Evolutionary conservation across 2,329 filamentous ascomycete species (phyloP), one percentile per base, ranked within the genome.

Genomic region (Sordariomycetes sp.): DNA sequence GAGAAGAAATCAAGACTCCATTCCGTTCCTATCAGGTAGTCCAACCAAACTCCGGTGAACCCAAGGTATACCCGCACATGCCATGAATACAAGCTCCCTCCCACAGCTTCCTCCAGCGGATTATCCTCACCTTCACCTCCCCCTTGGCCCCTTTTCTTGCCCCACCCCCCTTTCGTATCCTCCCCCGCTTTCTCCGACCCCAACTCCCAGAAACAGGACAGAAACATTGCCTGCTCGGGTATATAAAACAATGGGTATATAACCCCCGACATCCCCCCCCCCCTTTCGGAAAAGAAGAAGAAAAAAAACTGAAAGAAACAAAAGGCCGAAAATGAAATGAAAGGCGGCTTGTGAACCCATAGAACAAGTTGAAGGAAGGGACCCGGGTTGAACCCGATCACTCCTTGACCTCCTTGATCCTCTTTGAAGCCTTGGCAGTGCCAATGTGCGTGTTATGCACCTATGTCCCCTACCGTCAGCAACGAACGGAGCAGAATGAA

Each of bases 381-480:
- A 24, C 51, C 22, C 7, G 10, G n/a, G 53, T 53, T 13, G 32
- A 42, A 17, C 53, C 48, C 8, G 48, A 22, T 22, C 55, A 28
- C 17, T 58, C 71, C 63, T 70, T 75, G 60, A 80, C 32, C 17
- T 58, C 71, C 63, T 70, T 75, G 60, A 80, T 72, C 70, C 83
- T 87, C 62, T 82, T 84, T 56, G 83, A 84, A 60, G 84, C 83
- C 74, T 87, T 95, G 50, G 90, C 90, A 0, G 89, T 92, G 59
- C 90, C 90, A 64, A 96, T 95, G 64, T 95, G 90, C 28, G 90
- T 95, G 68, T 95, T 95, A 72, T 90, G 84, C 61, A 91, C 85
- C 81, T 87, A 58, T 7, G 35, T 7, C 34, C n/a, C n/a, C n/a
- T n/a, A 17, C 22, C 3, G 45, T 58, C 55, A 58, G 57, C 45